phyloP scores from a whole-genome alignment of 345 rosid species.

The Cochlearia excelsa region DNA sequence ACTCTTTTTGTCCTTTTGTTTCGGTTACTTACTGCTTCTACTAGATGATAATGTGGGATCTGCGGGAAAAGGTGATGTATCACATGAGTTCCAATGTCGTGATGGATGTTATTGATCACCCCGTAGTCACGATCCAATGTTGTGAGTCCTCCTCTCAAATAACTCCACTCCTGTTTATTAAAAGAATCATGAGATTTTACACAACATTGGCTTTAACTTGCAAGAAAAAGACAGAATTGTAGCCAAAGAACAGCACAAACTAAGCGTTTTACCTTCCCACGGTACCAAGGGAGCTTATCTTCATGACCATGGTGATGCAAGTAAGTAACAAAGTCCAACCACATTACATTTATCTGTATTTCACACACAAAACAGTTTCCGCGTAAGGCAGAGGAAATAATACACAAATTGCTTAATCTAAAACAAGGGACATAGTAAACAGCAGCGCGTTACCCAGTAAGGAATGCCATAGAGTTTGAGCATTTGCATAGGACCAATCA shows the following conservation, averaged over 20 bases:
- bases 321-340: conserved; percentile 89
- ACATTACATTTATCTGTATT: conserved; percentile 62
- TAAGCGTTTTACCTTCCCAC: conserved; percentile 57
- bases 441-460: conserved; percentile 45
- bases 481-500: conserved; percentile 58
- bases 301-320: conserved; percentile 90
- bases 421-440: not conserved
- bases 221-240: not conserved
- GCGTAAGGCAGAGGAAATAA: not conserved
- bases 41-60: conserved; percentile 87
- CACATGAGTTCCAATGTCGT: conserved; percentile 94
- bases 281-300: conserved; percentile 89
- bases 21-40: conserved; percentile 67
- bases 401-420: not conserved
- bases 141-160: conserved; percentile 88
- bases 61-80: conserved; percentile 94
- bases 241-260: not conserved
- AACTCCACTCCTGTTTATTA: conserved; percentile 76
- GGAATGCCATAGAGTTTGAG: conserved; percentile 75
- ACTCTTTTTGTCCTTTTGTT: not conserved
- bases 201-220: conserved; percentile 2
- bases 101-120: conserved; percentile 82
- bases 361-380: not conserved
- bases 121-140: conserved; percentile 89
- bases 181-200: conserved; percentile 6